phyloP scores from a whole-genome alignment of 257 asterid genomes.

The Euphrasia confusa region DNA sequence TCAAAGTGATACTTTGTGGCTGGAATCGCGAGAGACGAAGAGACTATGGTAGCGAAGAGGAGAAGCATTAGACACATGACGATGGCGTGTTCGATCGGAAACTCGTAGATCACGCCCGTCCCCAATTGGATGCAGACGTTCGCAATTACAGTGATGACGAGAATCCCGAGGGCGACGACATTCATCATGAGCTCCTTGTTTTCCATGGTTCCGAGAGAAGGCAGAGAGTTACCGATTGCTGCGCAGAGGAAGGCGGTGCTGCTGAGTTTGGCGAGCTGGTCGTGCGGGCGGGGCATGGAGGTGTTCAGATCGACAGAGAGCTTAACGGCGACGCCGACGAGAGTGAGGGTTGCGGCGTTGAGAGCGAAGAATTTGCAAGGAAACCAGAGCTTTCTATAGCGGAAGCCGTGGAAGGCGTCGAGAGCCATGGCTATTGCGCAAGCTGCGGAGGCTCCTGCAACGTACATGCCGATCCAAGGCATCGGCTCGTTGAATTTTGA shows the following conservation, averaged over 20 bases:
- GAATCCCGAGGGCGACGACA: neutral
- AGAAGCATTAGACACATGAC: neutral
- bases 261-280: conserved; percentile 72
- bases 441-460: conserved; percentile 60
- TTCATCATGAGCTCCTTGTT: neutral
- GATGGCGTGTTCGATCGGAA: neutral
- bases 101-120: conserved; percentile 3
- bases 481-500: conserved; percentile 53
- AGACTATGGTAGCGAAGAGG: neutral
- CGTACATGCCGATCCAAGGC: conserved; percentile 69
- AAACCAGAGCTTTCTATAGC: conserved; percentile 49
- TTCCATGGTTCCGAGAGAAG: neutral
- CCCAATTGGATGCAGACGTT: neutral
- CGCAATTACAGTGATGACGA: neutral
- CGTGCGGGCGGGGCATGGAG: conserved; percentile 66
- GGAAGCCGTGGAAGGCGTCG: conserved; percentile 47
- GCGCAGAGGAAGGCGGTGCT: conserved; percentile 57
- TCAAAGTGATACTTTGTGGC: neutral
- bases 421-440: conserved; percentile 50
- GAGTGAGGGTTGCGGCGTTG: conserved; percentile 71
- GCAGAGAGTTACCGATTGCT: conserved; percentile 43
- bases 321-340: conserved; percentile 59
- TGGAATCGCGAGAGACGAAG: neutral
- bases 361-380: conserved; percentile 75
- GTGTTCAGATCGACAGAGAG: conserved; percentile 76